Evolutionary conservation across 768 basidiomycete species (phyloP).

Genomic region (Coprinopsis cinerea): DNA sequence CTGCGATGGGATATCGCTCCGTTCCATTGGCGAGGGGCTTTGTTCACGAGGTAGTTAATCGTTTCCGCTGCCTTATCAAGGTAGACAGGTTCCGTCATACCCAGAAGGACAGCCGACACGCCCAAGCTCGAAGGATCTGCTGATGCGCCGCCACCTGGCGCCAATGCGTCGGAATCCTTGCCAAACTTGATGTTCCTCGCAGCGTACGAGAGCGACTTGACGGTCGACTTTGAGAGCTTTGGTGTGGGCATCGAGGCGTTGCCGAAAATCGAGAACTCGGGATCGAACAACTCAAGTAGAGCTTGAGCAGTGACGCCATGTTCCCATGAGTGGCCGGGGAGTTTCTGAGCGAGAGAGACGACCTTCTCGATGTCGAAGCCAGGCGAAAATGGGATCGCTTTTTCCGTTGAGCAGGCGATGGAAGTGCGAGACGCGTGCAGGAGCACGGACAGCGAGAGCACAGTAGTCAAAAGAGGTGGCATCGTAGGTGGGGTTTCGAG

Average conservation of each 20-base stretch:
- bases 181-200: constrained; percentile 32
- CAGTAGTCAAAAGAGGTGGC: too few species aligned
- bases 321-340: constrained; percentile 44
- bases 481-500: too few species aligned
- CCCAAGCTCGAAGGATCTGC: constrained; percentile 45
- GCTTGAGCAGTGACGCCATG: constrained; percentile 37
- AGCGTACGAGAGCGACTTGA: constrained; percentile 32
- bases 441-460: too few species aligned
- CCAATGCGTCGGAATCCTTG: constrained; percentile 25
- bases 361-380: constrained; percentile 34
- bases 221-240: constrained; percentile 16
- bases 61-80: constrained; percentile 26
- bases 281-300: constrained; percentile 37
- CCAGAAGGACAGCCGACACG: constrained; percentile 37
- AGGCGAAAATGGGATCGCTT: constrained; percentile 24
- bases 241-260: constrained; percentile 22
- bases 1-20: constrained; percentile 43
- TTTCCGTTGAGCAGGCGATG: neutral
- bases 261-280: constrained; percentile 35
- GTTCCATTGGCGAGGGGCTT: constrained; percentile 34
- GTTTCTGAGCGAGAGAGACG: constrained; percentile 21
- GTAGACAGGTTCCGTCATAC: constrained; percentile 20
- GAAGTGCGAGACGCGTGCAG: too few species aligned
- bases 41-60: constrained; percentile 27
- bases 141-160: constrained; percentile 34